Base-by-base conservation (phyloP, 2,329 filamentous ascomycete genomes). In the Alternaria incomplexa region DNA sequence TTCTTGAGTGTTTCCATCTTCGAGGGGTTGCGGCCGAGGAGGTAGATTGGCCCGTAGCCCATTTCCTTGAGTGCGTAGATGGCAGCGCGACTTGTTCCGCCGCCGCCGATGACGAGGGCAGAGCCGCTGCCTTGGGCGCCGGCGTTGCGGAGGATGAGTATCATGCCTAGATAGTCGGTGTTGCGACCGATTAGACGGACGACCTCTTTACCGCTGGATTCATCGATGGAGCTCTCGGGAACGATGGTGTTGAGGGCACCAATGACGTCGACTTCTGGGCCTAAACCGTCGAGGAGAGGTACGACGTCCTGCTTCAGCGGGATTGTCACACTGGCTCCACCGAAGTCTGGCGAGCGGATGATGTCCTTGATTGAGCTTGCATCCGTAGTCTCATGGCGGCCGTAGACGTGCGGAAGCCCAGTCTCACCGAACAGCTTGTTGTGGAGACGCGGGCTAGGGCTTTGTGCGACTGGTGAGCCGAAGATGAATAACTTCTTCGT, bases 191-290 rank as follows among this genome's bases (percentile, higher is more conserved):
- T 79, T 4, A 98, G 87, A 5, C 84, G 86, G 46, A 67, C 83
- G 17, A 71, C 63, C 53, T 73, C 80, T 58, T 83, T 80, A 5
- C 81, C 83, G 4, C 79, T 82, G 8, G 62, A 70, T 15, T 71
- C 74, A 8, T 81, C 77, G 25, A 76, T 75, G 13, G 69, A 69
- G 5, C 62, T 65, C 4, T 87, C 76, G 0, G 91, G 90, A 26
- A 97, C 88, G 73, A 99, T 91, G 17, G 96, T 99, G 82, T 99
- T 99, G 67, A 98, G 91, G 4, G 96, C 96, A 22, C 96, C 96
- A 65, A 99, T 97, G 28, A 88, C 84, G 67, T 88, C 87, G 13
- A 93, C 95, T 57, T 96, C 90, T 28, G 90, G 87, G 0, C 93
- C 90, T 61, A 97, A 85, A 56, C 90, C 88, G 76, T 98, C 93